Evolutionary conservation across 495 filamentous ascomycete species (phyloP).

Genomic region (Thermochaetoides thermophila): DNA sequence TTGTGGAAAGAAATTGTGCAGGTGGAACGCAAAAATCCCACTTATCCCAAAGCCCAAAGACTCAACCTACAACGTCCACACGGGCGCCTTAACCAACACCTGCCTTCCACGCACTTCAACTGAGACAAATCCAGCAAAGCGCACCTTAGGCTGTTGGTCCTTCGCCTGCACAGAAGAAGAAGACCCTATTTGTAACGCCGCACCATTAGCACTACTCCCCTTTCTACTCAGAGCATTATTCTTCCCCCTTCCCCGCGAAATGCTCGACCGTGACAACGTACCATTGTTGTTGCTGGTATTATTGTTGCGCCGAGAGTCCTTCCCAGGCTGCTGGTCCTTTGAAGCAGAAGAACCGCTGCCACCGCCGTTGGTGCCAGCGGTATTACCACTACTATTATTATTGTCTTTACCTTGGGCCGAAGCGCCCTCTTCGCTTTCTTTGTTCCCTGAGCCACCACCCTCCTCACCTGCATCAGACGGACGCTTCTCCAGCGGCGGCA

Average conservation of each 20-base stretch:
- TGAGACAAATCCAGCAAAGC: conserved; percentile 72
- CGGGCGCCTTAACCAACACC: conserved; percentile 77
- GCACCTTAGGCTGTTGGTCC: conserved; percentile 41
- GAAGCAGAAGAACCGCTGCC: too few species aligned
- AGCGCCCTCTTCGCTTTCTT: conserved; percentile 33
- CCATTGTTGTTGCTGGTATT: too few species aligned
- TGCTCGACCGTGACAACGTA: too few species aligned
- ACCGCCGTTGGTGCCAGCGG: too few species aligned
- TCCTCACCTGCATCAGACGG: conserved; percentile 35
- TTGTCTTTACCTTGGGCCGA: conserved; percentile 25
- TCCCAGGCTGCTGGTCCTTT: conserved; percentile 8
- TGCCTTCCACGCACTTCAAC: conserved; percentile 75
- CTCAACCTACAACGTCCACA: conserved; percentile 40
- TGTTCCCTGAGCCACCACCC: too few species aligned
- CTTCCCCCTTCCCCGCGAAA: too few species aligned
- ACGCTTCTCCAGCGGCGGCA: conserved; percentile 52
- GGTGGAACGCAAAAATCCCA: neutral
- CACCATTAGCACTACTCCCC: conserved; percentile 16
- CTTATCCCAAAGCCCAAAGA: neutral
- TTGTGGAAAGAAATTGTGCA: too few species aligned
- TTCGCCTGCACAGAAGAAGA: conserved; percentile 22
- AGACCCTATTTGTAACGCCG: too few species aligned
- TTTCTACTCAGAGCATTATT: conserved; percentile 20
- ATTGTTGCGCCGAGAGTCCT: too few species aligned
- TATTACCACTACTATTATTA: too few species aligned